phyloP scores from a whole-genome alignment of 148 eudicot genomes.

The Spergularia marina region DNA sequence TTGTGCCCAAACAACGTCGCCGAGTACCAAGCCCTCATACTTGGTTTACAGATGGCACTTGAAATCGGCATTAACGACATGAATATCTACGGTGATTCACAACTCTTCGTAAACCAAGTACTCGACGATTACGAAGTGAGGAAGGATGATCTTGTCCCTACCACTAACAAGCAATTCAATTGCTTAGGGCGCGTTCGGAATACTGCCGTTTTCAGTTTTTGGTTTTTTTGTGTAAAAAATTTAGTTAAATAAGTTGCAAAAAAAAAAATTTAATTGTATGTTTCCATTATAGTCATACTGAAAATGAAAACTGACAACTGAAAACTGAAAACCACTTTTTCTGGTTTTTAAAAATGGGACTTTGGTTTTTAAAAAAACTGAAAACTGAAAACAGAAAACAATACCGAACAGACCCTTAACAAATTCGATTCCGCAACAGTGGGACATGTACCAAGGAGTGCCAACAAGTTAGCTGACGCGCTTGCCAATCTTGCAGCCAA shows the following conservation, averaged over 20 bases:
- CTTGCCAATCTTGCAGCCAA: constrained; percentile 14
- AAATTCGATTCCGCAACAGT: not conserved
- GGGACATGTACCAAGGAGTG: constrained; percentile 4
- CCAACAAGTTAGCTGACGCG: constrained; percentile 17
- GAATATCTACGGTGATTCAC: not conserved
- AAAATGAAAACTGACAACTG: too few species aligned
- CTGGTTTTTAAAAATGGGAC: too few species aligned
- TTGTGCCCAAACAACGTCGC: constrained; percentile 20
- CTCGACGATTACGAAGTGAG: not conserved
- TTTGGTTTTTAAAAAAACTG: too few species aligned
- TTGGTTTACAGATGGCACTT: not conserved
- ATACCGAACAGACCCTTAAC: not conserved
- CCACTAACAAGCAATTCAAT: not conserved
- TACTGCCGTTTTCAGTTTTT: too few species aligned
- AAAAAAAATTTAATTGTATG: too few species aligned
- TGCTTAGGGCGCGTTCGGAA: not conserved
- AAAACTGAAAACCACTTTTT: too few species aligned
- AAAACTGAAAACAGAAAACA: too few species aligned
- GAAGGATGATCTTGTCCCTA: not conserved
- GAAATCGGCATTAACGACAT: not conserved
- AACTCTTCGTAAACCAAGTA: not conserved
- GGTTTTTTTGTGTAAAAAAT: too few species aligned
- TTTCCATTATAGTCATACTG: too few species aligned
- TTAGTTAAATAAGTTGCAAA: too few species aligned
- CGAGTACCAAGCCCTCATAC: not conserved